Evolutionary conservation across 2,329 filamentous ascomycete genomes (phyloP).

Genomic region (Penicillium sp.): DNA sequence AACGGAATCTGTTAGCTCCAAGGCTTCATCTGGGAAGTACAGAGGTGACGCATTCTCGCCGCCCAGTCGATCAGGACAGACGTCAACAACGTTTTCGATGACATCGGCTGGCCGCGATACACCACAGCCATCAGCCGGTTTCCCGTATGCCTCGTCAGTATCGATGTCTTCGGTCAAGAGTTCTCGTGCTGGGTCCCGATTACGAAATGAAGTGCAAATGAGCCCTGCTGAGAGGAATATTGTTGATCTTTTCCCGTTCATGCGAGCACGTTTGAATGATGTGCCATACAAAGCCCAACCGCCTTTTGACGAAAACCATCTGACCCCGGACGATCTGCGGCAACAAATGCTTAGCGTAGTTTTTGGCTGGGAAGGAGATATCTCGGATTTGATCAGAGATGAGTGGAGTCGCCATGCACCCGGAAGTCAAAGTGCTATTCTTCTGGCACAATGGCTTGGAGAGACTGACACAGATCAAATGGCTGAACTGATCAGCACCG

Average conservation of each 20-base stretch:
- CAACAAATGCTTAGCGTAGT: constrained; percentile 90
- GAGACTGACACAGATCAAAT: constrained; percentile 80
- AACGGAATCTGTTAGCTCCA: constrained; percentile 61
- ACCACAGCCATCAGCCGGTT: constrained; percentile 45
- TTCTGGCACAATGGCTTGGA: constrained; percentile 90
- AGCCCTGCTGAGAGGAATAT: constrained; percentile 74
- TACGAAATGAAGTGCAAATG: constrained; percentile 76
- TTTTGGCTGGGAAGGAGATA: constrained; percentile 90
- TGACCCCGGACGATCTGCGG: constrained; percentile 76
- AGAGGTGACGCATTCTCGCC: constrained; percentile 42
- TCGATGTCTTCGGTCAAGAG: constrained; percentile 51
- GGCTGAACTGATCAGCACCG: constrained; percentile 69
- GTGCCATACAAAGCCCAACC: constrained; percentile 75
- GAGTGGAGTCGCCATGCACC: constrained; percentile 71
- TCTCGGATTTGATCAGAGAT: constrained; percentile 77
- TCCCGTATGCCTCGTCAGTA: constrained; percentile 42
- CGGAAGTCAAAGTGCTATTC: constrained; percentile 74
- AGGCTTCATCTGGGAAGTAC: constrained; percentile 52
- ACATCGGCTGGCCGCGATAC: constrained; percentile 37
- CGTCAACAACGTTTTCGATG: constrained; percentile 48
- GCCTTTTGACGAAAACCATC: constrained; percentile 55
- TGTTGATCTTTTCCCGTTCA: constrained; percentile 83
- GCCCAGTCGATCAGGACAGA: constrained; percentile 43
- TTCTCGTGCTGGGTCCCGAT: constrained; percentile 59
- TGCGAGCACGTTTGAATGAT: constrained; percentile 75